phyloP scores from a whole-genome alignment of 805 yeast species.

The Yarrowia hollandica region DNA sequence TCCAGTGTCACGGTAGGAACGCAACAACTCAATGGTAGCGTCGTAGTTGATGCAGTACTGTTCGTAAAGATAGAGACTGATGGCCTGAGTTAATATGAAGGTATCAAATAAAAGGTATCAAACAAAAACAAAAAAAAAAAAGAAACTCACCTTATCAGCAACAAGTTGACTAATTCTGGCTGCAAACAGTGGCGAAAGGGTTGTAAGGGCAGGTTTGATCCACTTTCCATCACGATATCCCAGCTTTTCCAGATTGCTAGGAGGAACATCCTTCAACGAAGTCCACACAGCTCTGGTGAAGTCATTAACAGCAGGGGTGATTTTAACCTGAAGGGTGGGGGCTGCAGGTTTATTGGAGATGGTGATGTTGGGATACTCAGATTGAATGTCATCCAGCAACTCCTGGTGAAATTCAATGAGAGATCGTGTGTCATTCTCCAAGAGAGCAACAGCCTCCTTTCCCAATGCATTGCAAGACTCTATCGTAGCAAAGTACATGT shows the following conservation, averaged over 20 bases:
- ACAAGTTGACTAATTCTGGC: constrained; percentile 27
- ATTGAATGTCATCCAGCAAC: constrained; percentile 14
- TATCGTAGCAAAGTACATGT: constrained; percentile 25
- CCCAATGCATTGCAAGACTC: constrained; percentile 10
- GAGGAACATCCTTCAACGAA: constrained; percentile 12
- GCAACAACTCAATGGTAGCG: constrained; percentile 7
- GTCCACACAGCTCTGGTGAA: constrained; percentile 15
- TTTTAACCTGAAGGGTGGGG: background rate
- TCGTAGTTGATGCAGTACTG: constrained; percentile 30
- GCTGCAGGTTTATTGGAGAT: constrained; percentile 17
- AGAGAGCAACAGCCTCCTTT: background rate
- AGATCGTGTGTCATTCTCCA: constrained; percentile 17
- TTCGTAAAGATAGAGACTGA: constrained; percentile 11
- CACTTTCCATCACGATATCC: constrained; percentile 5
- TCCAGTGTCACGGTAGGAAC: background rate
- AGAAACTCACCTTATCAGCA: constrained; percentile 15
- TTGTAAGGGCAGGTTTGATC: constrained; percentile 18
- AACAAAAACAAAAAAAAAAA: background rate
- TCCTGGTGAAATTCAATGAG: constrained; percentile 26
- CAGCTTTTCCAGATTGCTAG: background rate
- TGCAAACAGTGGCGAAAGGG: constrained; percentile 18
- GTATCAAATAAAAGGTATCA: constrained; percentile 14
- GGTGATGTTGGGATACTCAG: constrained; percentile 16
- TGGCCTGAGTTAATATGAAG: constrained; percentile 20
- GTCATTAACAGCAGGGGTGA: background rate